phyloP scores from a whole-genome alignment of 2,329 filamentous ascomycete genomes.

The Xylariomycetidae sp. region DNA sequence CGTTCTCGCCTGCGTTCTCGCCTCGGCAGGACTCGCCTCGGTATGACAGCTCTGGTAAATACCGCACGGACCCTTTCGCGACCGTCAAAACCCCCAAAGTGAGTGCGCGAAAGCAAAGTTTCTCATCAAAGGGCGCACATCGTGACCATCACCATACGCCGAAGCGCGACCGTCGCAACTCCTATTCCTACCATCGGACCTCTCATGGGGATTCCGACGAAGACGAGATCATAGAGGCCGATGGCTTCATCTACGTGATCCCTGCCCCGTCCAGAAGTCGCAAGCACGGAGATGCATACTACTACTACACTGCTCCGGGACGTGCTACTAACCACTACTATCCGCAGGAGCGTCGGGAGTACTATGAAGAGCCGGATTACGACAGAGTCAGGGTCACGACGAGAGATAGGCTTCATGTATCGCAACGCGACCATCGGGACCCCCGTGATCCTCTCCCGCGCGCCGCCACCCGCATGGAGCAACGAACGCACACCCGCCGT shows the following conservation, averaged over 20 bases:
- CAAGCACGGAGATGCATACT: constrained; percentile 27
- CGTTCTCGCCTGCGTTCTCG: constrained; percentile 57
- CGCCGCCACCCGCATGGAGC: constrained; percentile 34
- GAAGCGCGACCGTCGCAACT: constrained; percentile 51
- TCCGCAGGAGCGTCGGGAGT: constrained; percentile 41
- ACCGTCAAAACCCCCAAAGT: constrained; percentile 53
- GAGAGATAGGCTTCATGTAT: too few species aligned
- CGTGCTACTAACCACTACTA: constrained; percentile 57
- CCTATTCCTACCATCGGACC: constrained; percentile 55
- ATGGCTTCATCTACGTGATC: constrained; percentile 50
- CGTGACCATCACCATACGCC: constrained; percentile 27
- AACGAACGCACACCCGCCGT: constrained; percentile 40
- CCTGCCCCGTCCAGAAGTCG: constrained; percentile 42
- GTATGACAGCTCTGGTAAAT: constrained; percentile 58
- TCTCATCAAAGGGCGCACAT: constrained; percentile 33
- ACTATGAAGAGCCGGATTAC: constrained; percentile 35
- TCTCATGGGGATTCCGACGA: constrained; percentile 62
- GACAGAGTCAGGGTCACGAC: too few species aligned
- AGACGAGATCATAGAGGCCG: constrained; percentile 54
- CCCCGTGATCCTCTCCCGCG: constrained; percentile 34
- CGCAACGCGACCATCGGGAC: constrained; percentile 36
- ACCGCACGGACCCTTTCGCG: constrained; percentile 43
- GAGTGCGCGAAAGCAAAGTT: constrained; percentile 44
- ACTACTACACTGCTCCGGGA: constrained; percentile 44
- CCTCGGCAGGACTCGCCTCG: too few species aligned